Evolutionary conservation across 176 grass and related monocot species (phyloP), one percentile per base, ranked within the genome.

Genomic region (Carex pumila): DNA sequence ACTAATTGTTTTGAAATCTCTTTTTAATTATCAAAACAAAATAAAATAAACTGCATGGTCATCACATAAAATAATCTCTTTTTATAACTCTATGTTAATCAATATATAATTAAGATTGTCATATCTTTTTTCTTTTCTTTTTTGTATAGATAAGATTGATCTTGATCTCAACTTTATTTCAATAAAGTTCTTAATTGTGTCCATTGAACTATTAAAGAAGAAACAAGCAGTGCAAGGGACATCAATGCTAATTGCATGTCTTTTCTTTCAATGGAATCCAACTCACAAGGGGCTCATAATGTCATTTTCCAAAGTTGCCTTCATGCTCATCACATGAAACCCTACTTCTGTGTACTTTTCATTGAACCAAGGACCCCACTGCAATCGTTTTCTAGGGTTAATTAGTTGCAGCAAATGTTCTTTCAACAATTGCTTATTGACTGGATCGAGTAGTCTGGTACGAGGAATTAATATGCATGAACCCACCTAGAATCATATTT

Each of bases 231-330:
- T 0, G 18, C 58, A 81, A 49, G 39, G 17, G 25, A 79, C 47
- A 58, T 63, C 8, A 81, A 43, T 37, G 39, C 60, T 63, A 63
- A 56, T 81, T 62, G 57, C 17, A 61, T 81, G 58, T 81, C 58
- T 64, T 81, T 81, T 47, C 58, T 64, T 47, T 25, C 57, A 63
- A 64, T 63, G 79, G 58, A 81, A 62, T 81, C 34, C 57, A 81
- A 34, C 58, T 64, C 55, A 81, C 79, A 81, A 37, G 17, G 9
- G 25, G 25, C 7, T 58, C 34, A 56, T 17, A 56, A 64, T 45
- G 79, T 81, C 57, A 81, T 81, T 81, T 79, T 25, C 32, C 79
- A 81, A 64, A 63, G 11, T 25, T 81, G 59, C 34, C 56, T 32
- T 63, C 75, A 71, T 19, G 17, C 77, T 80, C 57, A 39, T 34